phyloP scores from a whole-genome alignment of 345 rosid genomes.

The Garcia nutans region DNA sequence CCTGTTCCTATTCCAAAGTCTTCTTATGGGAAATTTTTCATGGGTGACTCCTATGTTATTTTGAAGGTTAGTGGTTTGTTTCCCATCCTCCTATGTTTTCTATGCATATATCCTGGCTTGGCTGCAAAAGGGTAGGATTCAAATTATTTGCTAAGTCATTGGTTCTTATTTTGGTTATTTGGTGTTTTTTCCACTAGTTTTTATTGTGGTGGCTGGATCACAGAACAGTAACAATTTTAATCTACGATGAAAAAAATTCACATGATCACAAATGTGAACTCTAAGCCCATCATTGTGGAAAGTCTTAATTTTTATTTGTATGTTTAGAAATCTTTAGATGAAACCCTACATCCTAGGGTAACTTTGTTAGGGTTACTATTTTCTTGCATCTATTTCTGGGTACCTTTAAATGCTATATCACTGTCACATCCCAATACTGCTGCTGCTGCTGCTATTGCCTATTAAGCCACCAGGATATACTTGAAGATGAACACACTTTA shows the following conservation, averaged over 20 bases:
- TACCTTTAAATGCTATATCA: neutral
- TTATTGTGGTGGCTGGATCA: neutral
- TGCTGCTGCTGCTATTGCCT: neutral
- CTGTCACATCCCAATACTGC: neutral
- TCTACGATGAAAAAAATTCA: too few species aligned
- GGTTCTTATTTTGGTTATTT: neutral
- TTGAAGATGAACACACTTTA: neutral
- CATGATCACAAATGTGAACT: neutral
- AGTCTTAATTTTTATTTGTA: neutral
- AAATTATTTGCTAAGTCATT: neutral
- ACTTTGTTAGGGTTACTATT: neutral
- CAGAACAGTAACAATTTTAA: neutral
- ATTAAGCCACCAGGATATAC: neutral
- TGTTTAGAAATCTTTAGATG: constrained; percentile 3
- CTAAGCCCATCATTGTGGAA: neutral
- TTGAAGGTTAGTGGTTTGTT: constrained; percentile 57
- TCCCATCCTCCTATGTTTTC: neutral
- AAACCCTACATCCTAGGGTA: neutral
- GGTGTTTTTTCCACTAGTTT: neutral
- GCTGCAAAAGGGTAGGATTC: neutral
- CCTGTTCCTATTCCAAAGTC: constrained; percentile 70
- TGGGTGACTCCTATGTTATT: constrained; percentile 90
- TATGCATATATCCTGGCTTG: neutral
- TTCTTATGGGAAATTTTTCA: constrained; percentile 83
- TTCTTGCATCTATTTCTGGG: neutral